Base-by-base conservation (phyloP, 495 filamentous ascomycete genomes). In the Penicillium dipodomyicola region DNA sequence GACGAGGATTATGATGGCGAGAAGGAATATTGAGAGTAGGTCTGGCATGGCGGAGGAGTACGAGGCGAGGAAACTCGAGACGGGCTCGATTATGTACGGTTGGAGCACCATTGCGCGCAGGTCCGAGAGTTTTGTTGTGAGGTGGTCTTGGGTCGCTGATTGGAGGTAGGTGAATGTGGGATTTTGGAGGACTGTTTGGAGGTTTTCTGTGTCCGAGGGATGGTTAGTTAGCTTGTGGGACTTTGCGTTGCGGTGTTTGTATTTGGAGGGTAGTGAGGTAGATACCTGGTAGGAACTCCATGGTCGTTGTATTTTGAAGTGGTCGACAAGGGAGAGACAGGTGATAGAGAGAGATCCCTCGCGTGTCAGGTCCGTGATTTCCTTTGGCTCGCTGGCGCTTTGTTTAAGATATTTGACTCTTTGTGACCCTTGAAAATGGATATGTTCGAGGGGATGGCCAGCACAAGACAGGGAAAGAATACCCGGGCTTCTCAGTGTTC, bases 1-100 rank as follows among this genome's bases (percentile, higher is more conserved):
- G 46, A 90, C 48, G 56, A 90, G 65, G 32, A 92, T 62, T 42
- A 82, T 57, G 40, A 85, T 53, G 1, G 82, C 60, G 14, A 88
- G 71, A 35, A 81, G 66, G 5, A 85, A 64, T 53, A 88, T 70
- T 17, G 86, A 83, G 43, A 84, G 61, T 48, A 90, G 65, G 72
- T 89, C 85, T 5, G 81, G 84, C 63, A 77, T 71, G 23, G 77
- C 67, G 59, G 76, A 69, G 44, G 76, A 58, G 54, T 82, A 65
- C 17, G 77, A 70, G 47, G 77, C 59, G 54, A 85, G 69, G n/a
- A 86, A 73, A 14, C 72, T 67, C 8, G 82, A 64, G 47, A 75
- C 69, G 0, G 74, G 73, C 27, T 69, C 62, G 42, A 78, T 52
- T 7, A 80, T 46, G 62, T 75, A 80, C 19, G 75, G 72, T 29